Conservation (phyloP, 805 yeast species). For the Novakomyces olei region DNA sequence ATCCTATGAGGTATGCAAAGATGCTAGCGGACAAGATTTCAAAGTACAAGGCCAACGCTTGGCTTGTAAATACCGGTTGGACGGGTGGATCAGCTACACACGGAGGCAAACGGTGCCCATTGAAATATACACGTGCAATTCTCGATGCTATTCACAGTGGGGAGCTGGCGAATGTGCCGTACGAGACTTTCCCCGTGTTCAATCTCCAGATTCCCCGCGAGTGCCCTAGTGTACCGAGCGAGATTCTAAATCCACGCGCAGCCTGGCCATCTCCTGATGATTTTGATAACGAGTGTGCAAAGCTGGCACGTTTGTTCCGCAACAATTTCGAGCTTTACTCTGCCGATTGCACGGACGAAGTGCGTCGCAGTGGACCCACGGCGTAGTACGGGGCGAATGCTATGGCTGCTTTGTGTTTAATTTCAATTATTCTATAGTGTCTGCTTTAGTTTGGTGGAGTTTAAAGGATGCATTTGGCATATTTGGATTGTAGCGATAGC, state of each 20-base stretch:
- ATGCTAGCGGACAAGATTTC: slow-evolving; percentile 86
- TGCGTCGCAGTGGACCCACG: slow-evolving; percentile 87
- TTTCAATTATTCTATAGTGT: too few species aligned
- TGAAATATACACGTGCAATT: slow-evolving; percentile 92
- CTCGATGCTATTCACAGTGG: slow-evolving; percentile 89
- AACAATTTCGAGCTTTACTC: slow-evolving; percentile 75
- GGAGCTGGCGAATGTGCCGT: slow-evolving; percentile 54
- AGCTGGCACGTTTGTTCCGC: slow-evolving; percentile 54
- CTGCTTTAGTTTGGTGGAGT: too few species aligned
- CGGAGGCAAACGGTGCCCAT: slow-evolving; percentile 95
- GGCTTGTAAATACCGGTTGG: slow-evolving; percentile 98
- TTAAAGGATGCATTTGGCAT: too few species aligned
- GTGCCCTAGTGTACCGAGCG: slow-evolving; percentile 63
- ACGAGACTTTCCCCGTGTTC: slow-evolving; percentile 67
- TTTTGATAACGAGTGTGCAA: slow-evolving; percentile 32
- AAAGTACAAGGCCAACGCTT: slow-evolving; percentile 72
- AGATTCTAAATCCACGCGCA: slow-evolving; percentile 65
- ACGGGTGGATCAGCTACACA: slow-evolving; percentile 76
- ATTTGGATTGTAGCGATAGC: too few species aligned
- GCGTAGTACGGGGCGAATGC: too few species aligned
- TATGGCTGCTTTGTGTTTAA: too few species aligned
- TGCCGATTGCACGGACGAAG: slow-evolving; percentile 64
- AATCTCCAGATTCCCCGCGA: slow-evolving; percentile 69
- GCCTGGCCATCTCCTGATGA: slow-evolving; percentile 47
- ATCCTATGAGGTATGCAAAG: slow-evolving; percentile 94